Percentiles rank a stretch among this genome's conserved stretches.
These are phyloP conservation scores for Acer negundo DNA, from an alignment of 345 rosid genomes.

Conservation along the genomic window DNA sequence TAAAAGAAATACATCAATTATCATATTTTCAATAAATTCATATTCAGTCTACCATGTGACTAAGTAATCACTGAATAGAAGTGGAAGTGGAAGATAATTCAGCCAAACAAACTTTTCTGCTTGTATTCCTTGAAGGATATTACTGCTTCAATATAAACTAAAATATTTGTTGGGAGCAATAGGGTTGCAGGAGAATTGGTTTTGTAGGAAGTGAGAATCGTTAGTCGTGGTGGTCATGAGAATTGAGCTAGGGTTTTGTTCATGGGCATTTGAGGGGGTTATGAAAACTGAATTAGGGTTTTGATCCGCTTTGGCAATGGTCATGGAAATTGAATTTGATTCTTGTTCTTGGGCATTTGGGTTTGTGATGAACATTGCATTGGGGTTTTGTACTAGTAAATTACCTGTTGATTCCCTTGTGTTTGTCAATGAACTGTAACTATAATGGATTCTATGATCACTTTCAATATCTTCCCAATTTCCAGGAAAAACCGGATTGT, in stretches of 20 bases:
- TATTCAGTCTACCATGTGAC: neutral
- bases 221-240: constrained; percentile 23
- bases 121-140: constrained; percentile 1
- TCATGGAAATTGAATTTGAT: constrained; percentile 24
- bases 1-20: constrained; percentile 1
- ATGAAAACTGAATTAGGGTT: constrained; percentile 29
- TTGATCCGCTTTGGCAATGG: constrained; percentile 16
- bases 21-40: neutral
- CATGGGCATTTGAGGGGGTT: constrained; percentile 14
- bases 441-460: constrained; percentile 18
- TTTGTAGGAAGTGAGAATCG: constrained; percentile 25
- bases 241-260: constrained; percentile 30
- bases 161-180: constrained; percentile 22
- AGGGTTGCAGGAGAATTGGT: constrained; percentile 25
- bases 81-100: constrained; percentile 4
- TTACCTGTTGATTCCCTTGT: constrained; percentile 33
- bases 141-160: constrained; percentile 25
- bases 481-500: constrained; percentile 22
- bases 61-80: constrained; percentile 16
- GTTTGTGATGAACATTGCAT: constrained; percentile 22
- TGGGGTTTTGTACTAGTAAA: constrained; percentile 33
- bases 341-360: constrained; percentile 22
- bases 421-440: constrained; percentile 28
- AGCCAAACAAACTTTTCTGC: constrained; percentile 7
- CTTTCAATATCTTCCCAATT: constrained; percentile 27